These are phyloP conservation scores for Knoxia roxburghii DNA, from an alignment of 257 asterid species.

Conservation along the genomic window DNA sequence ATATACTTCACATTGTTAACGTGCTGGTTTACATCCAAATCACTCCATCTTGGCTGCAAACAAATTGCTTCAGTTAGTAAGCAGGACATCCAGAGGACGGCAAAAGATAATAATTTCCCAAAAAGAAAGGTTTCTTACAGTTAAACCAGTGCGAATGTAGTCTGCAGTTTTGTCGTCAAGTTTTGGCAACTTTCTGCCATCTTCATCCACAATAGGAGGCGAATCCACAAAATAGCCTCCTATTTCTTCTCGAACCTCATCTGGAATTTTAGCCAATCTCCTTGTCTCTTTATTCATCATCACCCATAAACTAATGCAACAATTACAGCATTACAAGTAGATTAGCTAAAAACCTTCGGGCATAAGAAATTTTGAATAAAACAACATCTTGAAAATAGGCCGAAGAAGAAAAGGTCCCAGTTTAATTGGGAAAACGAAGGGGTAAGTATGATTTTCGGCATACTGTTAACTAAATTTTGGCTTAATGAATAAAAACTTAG, in stretches of 20 bases:
- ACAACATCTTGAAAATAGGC: neutral
- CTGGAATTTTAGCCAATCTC: conserved; percentile 82
- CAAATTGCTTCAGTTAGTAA: neutral
- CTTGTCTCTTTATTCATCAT: conserved; percentile 99
- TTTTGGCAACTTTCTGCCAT: conserved; percentile 74
- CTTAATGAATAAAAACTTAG: neutral
- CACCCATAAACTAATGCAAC: conserved; percentile 60
- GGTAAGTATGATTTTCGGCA: no score
- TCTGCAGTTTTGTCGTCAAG: conserved; percentile 74
- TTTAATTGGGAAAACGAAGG: neutral
- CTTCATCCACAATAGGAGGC: conserved; percentile 81
- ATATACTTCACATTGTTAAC: conserved; percentile 94
- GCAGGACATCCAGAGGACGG: neutral
- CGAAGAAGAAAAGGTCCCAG: neutral
- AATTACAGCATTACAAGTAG: conserved; percentile 17
- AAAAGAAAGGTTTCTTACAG: conserved; percentile 48
- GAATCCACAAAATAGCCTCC: conserved; percentile 70
- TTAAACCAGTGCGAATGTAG: conserved; percentile 59
- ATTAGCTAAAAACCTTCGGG: neutral
- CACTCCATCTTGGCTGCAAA: conserved; percentile 60
- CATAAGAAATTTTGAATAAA: neutral
- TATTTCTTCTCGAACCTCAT: conserved; percentile 88
- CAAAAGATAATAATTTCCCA: neutral
- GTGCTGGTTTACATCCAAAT: conserved; percentile 89
- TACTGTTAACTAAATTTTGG: no score